Base-by-base conservation (phyloP, 371 early-diverging fungal genomes). In the Vairimorpha necatrix region DNA sequence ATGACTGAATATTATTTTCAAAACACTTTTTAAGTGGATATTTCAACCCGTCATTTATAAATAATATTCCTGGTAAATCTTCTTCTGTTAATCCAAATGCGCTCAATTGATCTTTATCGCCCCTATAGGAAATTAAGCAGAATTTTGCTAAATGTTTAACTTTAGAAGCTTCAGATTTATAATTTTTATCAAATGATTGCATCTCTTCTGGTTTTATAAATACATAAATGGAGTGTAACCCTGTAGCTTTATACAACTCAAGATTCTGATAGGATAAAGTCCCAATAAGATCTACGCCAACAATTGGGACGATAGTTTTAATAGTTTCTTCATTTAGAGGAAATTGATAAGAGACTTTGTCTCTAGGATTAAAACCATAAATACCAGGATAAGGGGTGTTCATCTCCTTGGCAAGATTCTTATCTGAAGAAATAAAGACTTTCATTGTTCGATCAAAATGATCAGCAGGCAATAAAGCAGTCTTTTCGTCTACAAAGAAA, bases 341-440 rank as follows among this genome's bases (percentile, higher is more conserved):
- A 13, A 77, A 16, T 36, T 60, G 38, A 46, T 75, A 75, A 18
- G 36, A 18, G 18, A 69, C 61, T 22, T 47, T 69, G 20, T 83
- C 80, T 14, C 18, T n/a, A 22, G 76, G 62, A 71, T 78, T 83
- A 61, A 67, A 80, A 18, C 69, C 77, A 61, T 71, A 78, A 30
- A 78, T 60, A 11, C 80, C 80, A 33, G 83, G 83, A 67, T 72
- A 78, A 0, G 78, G 71, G 11, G 48, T 65, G 11, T 63, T 56
- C 11, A 78, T 28, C 34, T 56, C 47, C 26, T 66, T 36, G 22
- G 83, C 80, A 20, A 74, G 36, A 30, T 74, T 38, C 38, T 66
- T 50, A 53, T 80, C 79, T 13, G 76, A 74, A 32, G 75, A 77
- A 24, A 83, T 32, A 62, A 73, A 80, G 4, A 69, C 26, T 6